These are phyloP conservation scores for Phytophthora melonis DNA, from an alignment of 352 stramenopile species.

Conservation along the genomic window DNA sequence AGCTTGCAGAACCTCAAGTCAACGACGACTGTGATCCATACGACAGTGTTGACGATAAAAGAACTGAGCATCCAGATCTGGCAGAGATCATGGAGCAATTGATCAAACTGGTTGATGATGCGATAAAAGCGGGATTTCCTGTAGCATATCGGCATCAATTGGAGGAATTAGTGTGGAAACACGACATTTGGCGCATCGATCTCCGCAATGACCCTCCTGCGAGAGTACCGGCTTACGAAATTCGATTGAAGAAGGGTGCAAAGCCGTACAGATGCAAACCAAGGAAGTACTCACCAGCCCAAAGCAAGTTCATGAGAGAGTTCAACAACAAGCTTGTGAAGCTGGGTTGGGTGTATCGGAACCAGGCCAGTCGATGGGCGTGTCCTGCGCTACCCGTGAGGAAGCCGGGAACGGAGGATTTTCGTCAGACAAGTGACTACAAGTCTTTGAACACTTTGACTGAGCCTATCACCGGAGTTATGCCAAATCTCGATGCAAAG, in stretches of 20 bases:
- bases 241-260: conserved; percentile 5
- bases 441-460: conserved; percentile 23
- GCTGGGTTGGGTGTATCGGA: conserved; percentile 6
- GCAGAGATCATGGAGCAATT: conserved; percentile 5
- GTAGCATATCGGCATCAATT: too few relatives aligned
- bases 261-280: conserved; percentile 11
- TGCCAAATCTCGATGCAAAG: conserved; percentile 24
- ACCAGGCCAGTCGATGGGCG: neutral
- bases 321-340: conserved; percentile 11
- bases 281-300: conserved; percentile 12
- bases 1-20: neutral
- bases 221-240: conserved; percentile 10
- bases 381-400: conserved; percentile 2
- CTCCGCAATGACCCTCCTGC: conserved; percentile 9
- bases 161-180: neutral
- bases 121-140: too few relatives aligned
- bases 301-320: conserved; percentile 12
- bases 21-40: conserved; percentile 11
- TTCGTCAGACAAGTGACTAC: conserved; percentile 1
- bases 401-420: neutral
- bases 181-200: conserved; percentile 18
- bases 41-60: neutral
- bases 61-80: neutral
- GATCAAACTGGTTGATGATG: neutral
- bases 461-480: conserved; percentile 14